phyloP scores from a whole-genome alignment of 1,284 basidiomycete species.

The Ustilago nuda region DNA sequence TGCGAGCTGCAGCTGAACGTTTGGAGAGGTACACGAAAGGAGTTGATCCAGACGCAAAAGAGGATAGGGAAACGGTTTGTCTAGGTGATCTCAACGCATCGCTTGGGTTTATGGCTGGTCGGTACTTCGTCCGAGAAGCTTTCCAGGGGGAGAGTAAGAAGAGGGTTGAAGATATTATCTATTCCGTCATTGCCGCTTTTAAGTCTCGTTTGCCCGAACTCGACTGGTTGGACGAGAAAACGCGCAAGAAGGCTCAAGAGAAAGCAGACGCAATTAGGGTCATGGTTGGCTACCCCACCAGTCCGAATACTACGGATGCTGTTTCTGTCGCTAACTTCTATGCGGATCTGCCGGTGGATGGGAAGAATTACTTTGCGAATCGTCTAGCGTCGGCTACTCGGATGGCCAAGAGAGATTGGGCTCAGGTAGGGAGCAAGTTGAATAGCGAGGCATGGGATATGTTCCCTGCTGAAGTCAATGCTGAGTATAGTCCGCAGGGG shows the following conservation, averaged over 20 bases:
- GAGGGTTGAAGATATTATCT: conserved; percentile 86
- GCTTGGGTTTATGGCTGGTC: conserved; percentile 73
- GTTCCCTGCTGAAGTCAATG: conserved; percentile 75
- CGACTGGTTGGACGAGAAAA: conserved; percentile 91
- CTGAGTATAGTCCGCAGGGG: conserved; percentile 64
- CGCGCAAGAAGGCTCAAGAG: conserved; percentile 82
- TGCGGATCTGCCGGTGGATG: conserved; percentile 75
- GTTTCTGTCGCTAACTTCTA: conserved; percentile 82
- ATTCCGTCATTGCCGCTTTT: conserved; percentile 87
- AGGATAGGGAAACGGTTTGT: conserved; percentile 80
- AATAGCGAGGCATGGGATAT: conserved; percentile 88
- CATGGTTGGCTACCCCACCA: conserved; percentile 89
- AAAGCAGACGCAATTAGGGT: conserved; percentile 85
- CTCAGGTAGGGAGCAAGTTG: conserved; percentile 78
- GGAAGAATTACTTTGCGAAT: conserved; percentile 85
- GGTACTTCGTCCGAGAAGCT: conserved; percentile 83
- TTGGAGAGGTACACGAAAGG: conserved; percentile 82
- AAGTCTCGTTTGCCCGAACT: conserved; percentile 80
- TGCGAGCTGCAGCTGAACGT: conserved; percentile 69
- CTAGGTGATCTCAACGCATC: conserved; percentile 70
- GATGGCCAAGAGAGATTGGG: conserved; percentile 75
- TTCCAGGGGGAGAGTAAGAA: conserved; percentile 84
- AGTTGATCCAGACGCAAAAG: conserved; percentile 85
- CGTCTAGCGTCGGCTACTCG: conserved; percentile 75
- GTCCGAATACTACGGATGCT: conserved; percentile 82